Evolutionary conservation across 2,329 filamentous ascomycete genomes (phyloP).

Genomic region (Bimuria novae-zelandiae): DNA sequence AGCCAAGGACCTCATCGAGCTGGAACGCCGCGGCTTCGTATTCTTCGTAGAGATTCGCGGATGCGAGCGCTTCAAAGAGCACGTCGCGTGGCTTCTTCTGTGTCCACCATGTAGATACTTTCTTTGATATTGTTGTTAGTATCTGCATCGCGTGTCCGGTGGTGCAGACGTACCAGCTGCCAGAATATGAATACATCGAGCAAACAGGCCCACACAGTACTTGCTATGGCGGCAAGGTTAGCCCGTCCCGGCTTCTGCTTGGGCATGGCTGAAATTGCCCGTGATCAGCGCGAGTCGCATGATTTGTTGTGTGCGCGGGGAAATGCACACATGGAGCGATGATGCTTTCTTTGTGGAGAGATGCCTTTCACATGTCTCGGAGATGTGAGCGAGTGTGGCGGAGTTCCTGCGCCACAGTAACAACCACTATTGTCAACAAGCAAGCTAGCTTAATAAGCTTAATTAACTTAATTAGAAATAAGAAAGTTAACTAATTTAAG

Average conservation of each 20-base stretch:
- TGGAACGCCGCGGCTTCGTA: slow-evolving; percentile 85
- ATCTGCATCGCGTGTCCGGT: neutral
- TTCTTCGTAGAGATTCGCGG: slow-evolving; percentile 75
- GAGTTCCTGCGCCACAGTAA: neutral
- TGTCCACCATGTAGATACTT: slow-evolving; percentile 69
- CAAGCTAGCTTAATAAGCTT: too few species aligned
- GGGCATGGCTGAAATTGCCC: slow-evolving; percentile 1
- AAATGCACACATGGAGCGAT: neutral
- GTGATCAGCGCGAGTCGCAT: slow-evolving; percentile 4
- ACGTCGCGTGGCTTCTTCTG: slow-evolving; percentile 67
- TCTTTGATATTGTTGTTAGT: slow-evolving; percentile 55
- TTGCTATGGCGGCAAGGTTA: slow-evolving; percentile 24
- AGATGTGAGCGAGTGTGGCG: neutral
- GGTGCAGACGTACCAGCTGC: slow-evolving; percentile 43
- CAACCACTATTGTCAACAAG: too few species aligned
- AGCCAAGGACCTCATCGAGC: slow-evolving; percentile 79
- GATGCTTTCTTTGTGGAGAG: neutral
- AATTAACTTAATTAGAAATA: too few species aligned
- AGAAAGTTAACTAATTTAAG: too few species aligned
- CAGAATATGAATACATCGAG: slow-evolving; percentile 48
- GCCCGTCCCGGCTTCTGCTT: slow-evolving; percentile 1
- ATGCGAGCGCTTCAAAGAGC: slow-evolving; percentile 67
- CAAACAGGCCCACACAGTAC: slow-evolving; percentile 38
- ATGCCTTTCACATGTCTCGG: slow-evolving; percentile 6
- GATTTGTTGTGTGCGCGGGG: slow-evolving; percentile 8